A percentile compares a stretch with the other conserved stretches of the same genome.
Evolutionary conservation across 2,329 filamentous ascomycete genomes (phyloP).

Genomic region (Penicillium sp.): DNA sequence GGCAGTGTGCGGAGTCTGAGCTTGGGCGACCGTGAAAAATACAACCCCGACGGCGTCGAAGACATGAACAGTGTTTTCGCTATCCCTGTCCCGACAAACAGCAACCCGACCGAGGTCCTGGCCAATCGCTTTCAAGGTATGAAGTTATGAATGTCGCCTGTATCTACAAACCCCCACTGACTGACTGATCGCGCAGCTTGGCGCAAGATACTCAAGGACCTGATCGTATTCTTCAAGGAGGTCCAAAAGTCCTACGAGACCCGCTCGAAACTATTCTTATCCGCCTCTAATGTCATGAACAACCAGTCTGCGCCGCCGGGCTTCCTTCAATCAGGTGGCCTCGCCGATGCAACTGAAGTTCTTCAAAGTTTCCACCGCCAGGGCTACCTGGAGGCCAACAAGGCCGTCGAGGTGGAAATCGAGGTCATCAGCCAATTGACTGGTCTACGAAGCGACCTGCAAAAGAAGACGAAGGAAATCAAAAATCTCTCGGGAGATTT

Average conservation of each 20-base stretch:
- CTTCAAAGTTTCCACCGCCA: constrained; percentile 78
- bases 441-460: constrained; percentile 78
- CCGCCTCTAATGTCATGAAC: constrained; percentile 77
- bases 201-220: constrained; percentile 90
- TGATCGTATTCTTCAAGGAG: constrained; percentile 90
- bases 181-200: constrained; percentile 57
- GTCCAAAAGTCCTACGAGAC: constrained; percentile 85
- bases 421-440: constrained; percentile 86
- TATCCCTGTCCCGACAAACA: constrained; percentile 80
- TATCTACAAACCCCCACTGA: constrained; percentile 1
- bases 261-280: constrained; percentile 72
- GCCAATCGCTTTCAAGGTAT: constrained; percentile 83
- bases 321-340: constrained; percentile 75
- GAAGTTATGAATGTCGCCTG: constrained; percentile 19
- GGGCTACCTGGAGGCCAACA: constrained; percentile 72
- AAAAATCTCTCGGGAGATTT: constrained; percentile 90
- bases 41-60: constrained; percentile 48
- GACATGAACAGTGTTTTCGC: constrained; percentile 76
- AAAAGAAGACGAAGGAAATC: constrained; percentile 98
- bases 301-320: constrained; percentile 68
- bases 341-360: constrained; percentile 79
- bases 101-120: constrained; percentile 81
- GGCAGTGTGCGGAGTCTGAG: constrained; percentile 80
- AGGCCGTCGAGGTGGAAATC: constrained; percentile 82
- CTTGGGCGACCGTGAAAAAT: constrained; percentile 58